Evolutionary conservation across 2,329 filamentous ascomycete genomes (phyloP).

Genomic region (Macrophomina phaseolina): DNA sequence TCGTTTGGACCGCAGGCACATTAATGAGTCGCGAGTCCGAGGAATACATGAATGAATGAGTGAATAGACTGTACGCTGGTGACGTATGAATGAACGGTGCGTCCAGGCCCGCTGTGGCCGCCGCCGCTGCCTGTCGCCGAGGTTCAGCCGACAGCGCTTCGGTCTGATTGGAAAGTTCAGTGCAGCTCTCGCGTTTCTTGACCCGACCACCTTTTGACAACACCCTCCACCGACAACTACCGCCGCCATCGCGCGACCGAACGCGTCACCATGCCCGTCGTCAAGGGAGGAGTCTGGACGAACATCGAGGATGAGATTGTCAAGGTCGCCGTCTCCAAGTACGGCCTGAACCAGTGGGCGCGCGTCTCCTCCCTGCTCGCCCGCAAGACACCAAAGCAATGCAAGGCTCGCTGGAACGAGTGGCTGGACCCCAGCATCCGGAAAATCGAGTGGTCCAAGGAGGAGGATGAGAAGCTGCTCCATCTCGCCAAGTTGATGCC

Average conservation of each 20-base stretch:
- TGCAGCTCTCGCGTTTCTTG: conserved; percentile 21
- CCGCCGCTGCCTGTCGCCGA: too few species aligned
- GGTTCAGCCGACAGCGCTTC: too few species aligned
- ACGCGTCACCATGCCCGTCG: conserved; percentile 61
- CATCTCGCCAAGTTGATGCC: conserved; percentile 98
- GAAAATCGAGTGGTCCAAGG: conserved; percentile 98
- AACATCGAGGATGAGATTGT: conserved; percentile 92
- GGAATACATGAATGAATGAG: background rate
- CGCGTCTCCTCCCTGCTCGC: conserved; percentile 96
- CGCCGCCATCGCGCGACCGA: conserved; percentile 26
- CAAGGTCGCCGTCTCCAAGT: conserved; percentile 67
- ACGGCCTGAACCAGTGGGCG: conserved; percentile 77
- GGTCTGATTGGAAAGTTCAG: background rate
- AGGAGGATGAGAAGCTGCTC: conserved; percentile 96
- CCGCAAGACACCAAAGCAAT: conserved; percentile 98
- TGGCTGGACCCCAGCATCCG: conserved; percentile 98
- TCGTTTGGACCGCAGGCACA: too few species aligned
- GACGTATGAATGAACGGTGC: background rate
- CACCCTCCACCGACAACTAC: conserved; percentile 30
- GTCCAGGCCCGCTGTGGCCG: background rate
- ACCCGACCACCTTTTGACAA: conserved; percentile 26
- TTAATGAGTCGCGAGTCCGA: too few species aligned
- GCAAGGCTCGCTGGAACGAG: conserved; percentile 97
- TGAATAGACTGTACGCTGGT: background rate
- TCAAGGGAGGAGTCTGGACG: conserved; percentile 72